phyloP scores from a whole-genome alignment of 2,329 filamentous ascomycete species.

The Davidsoniella eucalypti region DNA sequence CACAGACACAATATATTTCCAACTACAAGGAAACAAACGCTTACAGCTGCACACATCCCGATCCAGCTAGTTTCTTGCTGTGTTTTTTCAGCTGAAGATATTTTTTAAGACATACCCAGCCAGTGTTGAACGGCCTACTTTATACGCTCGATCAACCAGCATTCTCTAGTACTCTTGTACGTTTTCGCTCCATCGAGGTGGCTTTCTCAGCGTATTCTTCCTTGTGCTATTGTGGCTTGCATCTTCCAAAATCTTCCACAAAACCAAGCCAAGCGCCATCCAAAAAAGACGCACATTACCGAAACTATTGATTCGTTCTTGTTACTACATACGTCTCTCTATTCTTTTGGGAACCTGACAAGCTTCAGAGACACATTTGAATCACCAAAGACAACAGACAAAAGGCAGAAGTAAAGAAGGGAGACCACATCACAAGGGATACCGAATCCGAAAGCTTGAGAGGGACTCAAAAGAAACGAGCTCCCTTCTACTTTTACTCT shows the following conservation, averaged over 20 bases:
- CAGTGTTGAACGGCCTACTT: no score
- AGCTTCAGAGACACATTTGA: slow-evolving; percentile 4
- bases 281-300: not conserved
- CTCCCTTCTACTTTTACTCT: slow-evolving; percentile 3
- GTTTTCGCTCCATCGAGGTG: not conserved
- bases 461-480: slow-evolving; percentile 4
- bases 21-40: no score
- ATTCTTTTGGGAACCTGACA: not conserved
- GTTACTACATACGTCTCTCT: not conserved
- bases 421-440: slow-evolving; percentile 4
- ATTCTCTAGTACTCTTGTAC: not conserved
- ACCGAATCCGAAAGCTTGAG: not conserved
- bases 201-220: not conserved
- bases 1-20: no score
- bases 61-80: no score
- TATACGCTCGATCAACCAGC: no score
- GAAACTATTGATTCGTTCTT: not conserved
- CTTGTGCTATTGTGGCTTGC: not conserved
- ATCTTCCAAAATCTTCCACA: not conserved
- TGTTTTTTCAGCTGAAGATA: no score
- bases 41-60: no score
- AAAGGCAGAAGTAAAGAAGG: slow-evolving; percentile 1
- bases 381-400: not conserved
- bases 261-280: no score
- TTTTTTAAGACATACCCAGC: no score